Evolutionary conservation across 345 rosid genomes (phyloP).

Genomic region (Angophora floribunda): DNA sequence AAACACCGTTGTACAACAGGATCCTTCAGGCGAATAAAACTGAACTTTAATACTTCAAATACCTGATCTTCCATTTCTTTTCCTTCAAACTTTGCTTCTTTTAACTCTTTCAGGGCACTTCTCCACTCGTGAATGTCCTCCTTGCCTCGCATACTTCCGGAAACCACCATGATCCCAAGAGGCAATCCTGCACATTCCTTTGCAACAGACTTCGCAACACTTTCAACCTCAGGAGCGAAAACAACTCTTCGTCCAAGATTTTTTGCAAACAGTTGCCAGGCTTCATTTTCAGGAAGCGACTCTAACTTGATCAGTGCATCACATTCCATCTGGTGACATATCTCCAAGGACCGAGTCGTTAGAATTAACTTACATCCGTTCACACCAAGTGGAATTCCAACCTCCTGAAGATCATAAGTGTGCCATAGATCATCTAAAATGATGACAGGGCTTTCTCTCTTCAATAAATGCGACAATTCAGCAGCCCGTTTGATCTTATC

Average conservation of each 20-base stretch:
- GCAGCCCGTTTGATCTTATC: background rate
- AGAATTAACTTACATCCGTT: slow-evolving; percentile 7
- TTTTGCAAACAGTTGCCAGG: background rate
- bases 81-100: background rate
- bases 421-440: slow-evolving; percentile 16
- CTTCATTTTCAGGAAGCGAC: background rate
- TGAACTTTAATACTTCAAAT: accelerated
- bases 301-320: background rate
- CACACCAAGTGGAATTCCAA: background rate
- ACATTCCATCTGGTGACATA: background rate
- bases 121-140: background rate
- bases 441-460: background rate
- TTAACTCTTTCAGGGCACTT: background rate
- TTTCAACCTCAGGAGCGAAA: background rate
- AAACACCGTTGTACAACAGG: accelerated
- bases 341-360: slow-evolving; percentile 2
- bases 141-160: background rate
- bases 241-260: background rate
- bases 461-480: background rate
- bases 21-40: accelerated
- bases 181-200: background rate
- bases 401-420: background rate
- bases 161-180: background rate
- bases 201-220: background rate
- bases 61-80: background rate